Evolutionary conservation across 192 early-diverging fungal genomes (phyloP), one percentile per base, ranked within the genome.

Genomic region (Dissophora globulifera): DNA sequence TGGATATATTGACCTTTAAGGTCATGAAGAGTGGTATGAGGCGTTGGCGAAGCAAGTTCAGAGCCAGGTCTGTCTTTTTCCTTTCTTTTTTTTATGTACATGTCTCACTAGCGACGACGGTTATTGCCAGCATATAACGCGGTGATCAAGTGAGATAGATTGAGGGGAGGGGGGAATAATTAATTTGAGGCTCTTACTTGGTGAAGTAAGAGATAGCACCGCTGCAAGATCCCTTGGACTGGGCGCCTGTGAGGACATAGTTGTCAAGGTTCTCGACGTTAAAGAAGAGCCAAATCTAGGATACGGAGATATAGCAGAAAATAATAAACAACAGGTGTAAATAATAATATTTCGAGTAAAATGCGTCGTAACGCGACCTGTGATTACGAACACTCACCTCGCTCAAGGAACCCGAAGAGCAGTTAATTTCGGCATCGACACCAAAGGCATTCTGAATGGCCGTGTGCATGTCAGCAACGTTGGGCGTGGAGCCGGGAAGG

Each of bases 401-500:
- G 48, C 62, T 69, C 42, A 86, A 50, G 25, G 41, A 23, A 22
- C 83, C 83, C 22, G 38, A 42, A 5, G 23, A 19, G 42, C 83
- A 16, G 25, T 81, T 30, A 61, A 66, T 22, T 82, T 79, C 67
- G 26, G 78, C 82, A 50, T 75, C 60, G n/a, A 62, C 59, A 16
- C 80, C 80, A 27, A 82, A 83, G 2, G 75, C 72, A 1, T 60
- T 60, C 23, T 59, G 38, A 42, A 89, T 62, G 17, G 86, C 86
- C 17, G 62, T 55, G 20, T 69, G 66, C 60, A 89, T 82, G 1
- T 68, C 79, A 10, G 64, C 47, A 19, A 54, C 54, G 51, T 81
- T 72, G 49, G 84, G 84, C 10, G 17, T 82, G 11, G 66, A 76
- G 0, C 84, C 86, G 10, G 87, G 87, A 23, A 45, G 50, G 30